Conservation (phyloP, 129 eudicot genomes). For the Lactuca saligna region DNA sequence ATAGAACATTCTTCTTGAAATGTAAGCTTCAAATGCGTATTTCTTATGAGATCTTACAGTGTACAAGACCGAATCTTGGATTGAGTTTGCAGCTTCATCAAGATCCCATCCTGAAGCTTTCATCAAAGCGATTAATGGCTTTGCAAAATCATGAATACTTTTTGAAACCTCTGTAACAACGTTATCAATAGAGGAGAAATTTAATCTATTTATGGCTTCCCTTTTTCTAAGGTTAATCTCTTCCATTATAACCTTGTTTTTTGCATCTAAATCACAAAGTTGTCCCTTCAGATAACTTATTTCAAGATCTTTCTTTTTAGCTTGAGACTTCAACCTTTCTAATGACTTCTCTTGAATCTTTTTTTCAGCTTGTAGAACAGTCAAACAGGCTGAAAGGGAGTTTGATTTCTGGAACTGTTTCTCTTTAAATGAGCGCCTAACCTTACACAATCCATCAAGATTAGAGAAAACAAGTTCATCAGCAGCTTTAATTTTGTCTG, state of each 20-base stretch:
- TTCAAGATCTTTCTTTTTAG: slow-evolving; percentile 41
- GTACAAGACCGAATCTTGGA: slow-evolving; percentile 58
- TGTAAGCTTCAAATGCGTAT: slow-evolving; percentile 73
- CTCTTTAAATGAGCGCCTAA: slow-evolving; percentile 55
- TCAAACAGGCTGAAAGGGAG: slow-evolving; percentile 43
- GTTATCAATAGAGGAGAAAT: slow-evolving; percentile 36
- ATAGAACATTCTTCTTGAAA: slow-evolving; percentile 56
- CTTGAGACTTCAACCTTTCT: slow-evolving; percentile 47
- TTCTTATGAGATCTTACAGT: slow-evolving; percentile 68
- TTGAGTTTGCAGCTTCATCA: slow-evolving; percentile 55
- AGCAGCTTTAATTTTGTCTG: slow-evolving; percentile 50
- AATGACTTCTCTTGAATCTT: slow-evolving; percentile 49
- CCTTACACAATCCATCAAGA: slow-evolving; percentile 49
- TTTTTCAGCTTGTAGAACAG: slow-evolving; percentile 45
- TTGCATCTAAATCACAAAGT: slow-evolving; percentile 41
- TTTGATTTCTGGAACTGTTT: slow-evolving; percentile 46
- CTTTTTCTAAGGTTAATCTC: slow-evolving; percentile 38
- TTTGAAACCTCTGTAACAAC: slow-evolving; percentile 46
- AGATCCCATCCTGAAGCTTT: slow-evolving; percentile 76
- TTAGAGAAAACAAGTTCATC: slow-evolving; percentile 48
- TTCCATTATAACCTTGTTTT: slow-evolving; percentile 36
- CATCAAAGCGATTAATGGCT: slow-evolving; percentile 71
- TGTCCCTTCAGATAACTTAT: slow-evolving; percentile 33
- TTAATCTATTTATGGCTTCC: slow-evolving; percentile 24
- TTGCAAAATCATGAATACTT: slow-evolving; percentile 70